Conservation (phyloP, 1,284 basidiomycete species). For the Apiotrichum sp. region DNA sequence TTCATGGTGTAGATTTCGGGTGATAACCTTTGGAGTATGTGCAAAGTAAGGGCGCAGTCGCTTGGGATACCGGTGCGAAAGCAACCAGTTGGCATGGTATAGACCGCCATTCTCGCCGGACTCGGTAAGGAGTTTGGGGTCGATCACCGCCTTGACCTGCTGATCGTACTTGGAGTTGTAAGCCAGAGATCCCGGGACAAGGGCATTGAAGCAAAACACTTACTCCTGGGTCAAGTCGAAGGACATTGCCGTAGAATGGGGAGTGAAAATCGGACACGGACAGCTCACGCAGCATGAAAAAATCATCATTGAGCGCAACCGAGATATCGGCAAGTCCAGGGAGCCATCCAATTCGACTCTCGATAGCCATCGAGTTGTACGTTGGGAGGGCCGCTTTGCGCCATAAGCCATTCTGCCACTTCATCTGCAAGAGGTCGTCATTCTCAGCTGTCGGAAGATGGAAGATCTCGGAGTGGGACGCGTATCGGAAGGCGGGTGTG, state of each 20-base stretch:
- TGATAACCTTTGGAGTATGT: slow-evolving; percentile 42
- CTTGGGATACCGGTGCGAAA: slow-evolving; percentile 39
- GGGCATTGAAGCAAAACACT: background rate
- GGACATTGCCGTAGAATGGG: slow-evolving; percentile 38
- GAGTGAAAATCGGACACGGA: slow-evolving; percentile 39
- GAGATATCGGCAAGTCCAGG: slow-evolving; percentile 39
- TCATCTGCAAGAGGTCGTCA: slow-evolving; percentile 18
- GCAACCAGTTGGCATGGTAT: slow-evolving; percentile 40
- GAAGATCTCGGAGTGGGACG: slow-evolving; percentile 40
- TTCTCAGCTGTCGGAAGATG: slow-evolving; percentile 24
- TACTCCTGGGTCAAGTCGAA: slow-evolving; percentile 37
- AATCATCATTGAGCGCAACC: slow-evolving; percentile 41
- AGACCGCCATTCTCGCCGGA: slow-evolving; percentile 40
- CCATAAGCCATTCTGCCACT: slow-evolving; percentile 34
- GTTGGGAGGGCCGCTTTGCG: slow-evolving; percentile 33
- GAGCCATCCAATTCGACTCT: slow-evolving; percentile 38
- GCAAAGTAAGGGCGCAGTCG: slow-evolving; percentile 41
- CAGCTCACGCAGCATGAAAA: slow-evolving; percentile 33
- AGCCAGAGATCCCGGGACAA: background rate
- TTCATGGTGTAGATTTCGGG: slow-evolving; percentile 40
- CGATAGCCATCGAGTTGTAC: slow-evolving; percentile 46
- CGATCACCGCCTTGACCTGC: slow-evolving; percentile 34
- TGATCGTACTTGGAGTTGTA: slow-evolving; percentile 13
- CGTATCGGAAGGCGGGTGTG: slow-evolving; percentile 33
- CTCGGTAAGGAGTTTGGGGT: slow-evolving; percentile 29